A percentile compares a stretch with the other conserved stretches of the same genome.
Conservation (phyloP, 108 stramenopile genomes). For the Nitzschia sp. region DNA sequence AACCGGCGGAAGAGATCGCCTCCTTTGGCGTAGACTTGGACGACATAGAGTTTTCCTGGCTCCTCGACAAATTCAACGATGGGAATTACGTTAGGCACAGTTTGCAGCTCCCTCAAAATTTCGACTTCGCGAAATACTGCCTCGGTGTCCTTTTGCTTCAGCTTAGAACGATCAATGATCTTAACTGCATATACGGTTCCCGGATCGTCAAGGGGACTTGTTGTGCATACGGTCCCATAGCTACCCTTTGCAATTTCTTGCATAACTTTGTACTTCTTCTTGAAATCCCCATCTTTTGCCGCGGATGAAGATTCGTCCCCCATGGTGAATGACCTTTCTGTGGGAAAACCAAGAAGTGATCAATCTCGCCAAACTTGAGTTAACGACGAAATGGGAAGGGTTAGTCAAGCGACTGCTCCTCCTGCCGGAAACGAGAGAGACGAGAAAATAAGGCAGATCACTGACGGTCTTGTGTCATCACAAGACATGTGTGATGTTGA, state of each 20-base stretch:
- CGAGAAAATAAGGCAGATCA: too few relatives aligned
- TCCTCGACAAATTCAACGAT: constrained; percentile 83
- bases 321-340: too few relatives aligned
- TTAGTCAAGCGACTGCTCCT: too few relatives aligned
- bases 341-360: too few relatives aligned
- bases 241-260: constrained; percentile 95
- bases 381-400: too few relatives aligned
- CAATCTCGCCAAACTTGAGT: too few relatives aligned
- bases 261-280: constrained; percentile 13
- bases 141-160: constrained; percentile 51
- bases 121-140: constrained; percentile 64
- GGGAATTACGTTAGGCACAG: constrained; percentile 65
- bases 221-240: constrained; percentile 86
- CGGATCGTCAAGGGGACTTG: constrained; percentile 17
- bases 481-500: too few relatives aligned
- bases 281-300: constrained; percentile 2
- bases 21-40: constrained; percentile 81
- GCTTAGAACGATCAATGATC: constrained; percentile 38
- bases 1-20: constrained; percentile 95
- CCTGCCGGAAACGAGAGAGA: too few relatives aligned
- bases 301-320: not conserved
- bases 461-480: too few relatives aligned
- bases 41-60: constrained; percentile 64
- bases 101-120: constrained; percentile 43
- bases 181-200: constrained; percentile 42